Base-by-base conservation (phyloP, 1,284 basidiomycete genomes). In the Sporisorium sorghi region DNA sequence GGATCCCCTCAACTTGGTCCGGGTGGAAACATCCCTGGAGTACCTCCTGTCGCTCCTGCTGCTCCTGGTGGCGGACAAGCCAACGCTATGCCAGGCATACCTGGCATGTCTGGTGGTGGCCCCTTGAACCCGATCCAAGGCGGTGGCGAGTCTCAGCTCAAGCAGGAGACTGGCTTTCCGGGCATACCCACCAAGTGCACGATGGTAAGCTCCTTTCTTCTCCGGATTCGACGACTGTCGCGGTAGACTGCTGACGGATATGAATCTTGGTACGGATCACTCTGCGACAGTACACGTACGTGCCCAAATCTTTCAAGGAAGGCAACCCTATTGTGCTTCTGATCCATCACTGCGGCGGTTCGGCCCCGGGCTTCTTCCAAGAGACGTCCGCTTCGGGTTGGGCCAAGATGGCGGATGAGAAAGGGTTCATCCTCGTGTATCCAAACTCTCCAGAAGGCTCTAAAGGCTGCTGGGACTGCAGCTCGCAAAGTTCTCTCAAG, bases 351-450 rank as follows among this genome's bases (percentile, higher is more conserved):
- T 72, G 69, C n/a, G 63, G 19, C 3, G 69, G 69, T 0, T 43
- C 54, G 7, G 69, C n/a, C 3, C 46, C 44, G 0, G 48, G 40
- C 23, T 67, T 62, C 43, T 67, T 63, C 40, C 37, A n/a, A 40
- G 37, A 40, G 35, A n/a, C n/a, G 35, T 37, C 35, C 15, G 12
- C 3, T 8, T n/a, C 17, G 5, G 35, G 35, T 3, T 72, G 58
- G 69, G 30, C 52, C 44, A 51, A 48, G 17, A 24, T 32, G 5
- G 55, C 69, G 5, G 69, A 72, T 44, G 17, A 42, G 10, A 72
- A 67, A 26, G 69, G 69, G 10, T 67, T 67, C 35, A 42, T 72
- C 35, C 46, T 72, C 47, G 46, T 72, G 52, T 72, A 24, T 15
- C 21, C 52, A 2, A 21, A n/a, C 21, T 58, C 59, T 21, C 69